These are phyloP conservation scores for Arthromyces matolae DNA, from an alignment of 768 basidiomycete species.

Conservation along the genomic window DNA sequence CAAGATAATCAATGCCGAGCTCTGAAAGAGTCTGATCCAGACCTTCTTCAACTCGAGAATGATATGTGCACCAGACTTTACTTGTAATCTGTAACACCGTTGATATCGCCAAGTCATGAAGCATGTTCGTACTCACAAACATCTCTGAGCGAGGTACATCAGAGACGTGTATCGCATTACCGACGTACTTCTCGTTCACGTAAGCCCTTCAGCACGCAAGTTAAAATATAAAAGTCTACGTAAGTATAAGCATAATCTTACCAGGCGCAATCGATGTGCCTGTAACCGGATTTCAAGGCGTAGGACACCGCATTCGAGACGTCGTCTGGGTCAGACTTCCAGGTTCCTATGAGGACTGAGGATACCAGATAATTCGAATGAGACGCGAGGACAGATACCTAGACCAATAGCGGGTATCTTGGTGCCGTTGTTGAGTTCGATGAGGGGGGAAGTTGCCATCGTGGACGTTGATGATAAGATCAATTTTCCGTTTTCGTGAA, in stretches of 20 bases:
- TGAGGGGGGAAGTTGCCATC: too few relatives aligned
- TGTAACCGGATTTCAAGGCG: constrained; percentile 74
- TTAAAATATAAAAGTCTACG: too few relatives aligned
- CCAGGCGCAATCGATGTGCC: constrained; percentile 71
- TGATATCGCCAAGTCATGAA: neutral
- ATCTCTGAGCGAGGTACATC: constrained; percentile 72
- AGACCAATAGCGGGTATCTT: too few relatives aligned
- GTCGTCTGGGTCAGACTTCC: constrained; percentile 74
- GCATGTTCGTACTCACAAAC: constrained; percentile 31
- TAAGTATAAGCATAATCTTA: constrained; percentile 10
- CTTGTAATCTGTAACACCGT: constrained; percentile 54
- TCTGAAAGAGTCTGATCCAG: constrained; percentile 73
- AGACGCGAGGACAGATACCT: too few relatives aligned
- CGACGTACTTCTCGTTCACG: constrained; percentile 80
- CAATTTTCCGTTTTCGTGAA: too few relatives aligned
- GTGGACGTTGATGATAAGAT: too few relatives aligned
- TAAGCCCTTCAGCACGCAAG: too few relatives aligned
- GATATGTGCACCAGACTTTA: constrained; percentile 67
- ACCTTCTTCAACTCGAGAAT: constrained; percentile 66
- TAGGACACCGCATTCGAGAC: constrained; percentile 67
- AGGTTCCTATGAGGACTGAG: too few relatives aligned
- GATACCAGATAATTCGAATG: too few relatives aligned
- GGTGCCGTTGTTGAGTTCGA: too few relatives aligned
- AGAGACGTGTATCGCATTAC: constrained; percentile 71
- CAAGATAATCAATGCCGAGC: constrained; percentile 83